Conservation (phyloP, 73 alveolate species). For the Paramecium biaurelia region DNA sequence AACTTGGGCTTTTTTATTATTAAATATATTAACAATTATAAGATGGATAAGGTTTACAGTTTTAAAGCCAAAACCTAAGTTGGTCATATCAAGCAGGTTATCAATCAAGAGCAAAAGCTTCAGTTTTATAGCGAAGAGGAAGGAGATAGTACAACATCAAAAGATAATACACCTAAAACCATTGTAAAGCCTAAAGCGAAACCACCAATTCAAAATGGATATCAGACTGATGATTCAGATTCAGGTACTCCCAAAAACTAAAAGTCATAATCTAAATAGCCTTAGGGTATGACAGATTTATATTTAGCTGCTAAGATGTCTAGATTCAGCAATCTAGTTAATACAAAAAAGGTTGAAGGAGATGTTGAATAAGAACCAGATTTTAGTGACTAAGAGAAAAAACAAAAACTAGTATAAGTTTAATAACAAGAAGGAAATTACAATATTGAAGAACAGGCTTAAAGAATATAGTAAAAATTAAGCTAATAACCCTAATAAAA, state of each 20-base stretch:
- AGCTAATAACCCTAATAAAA: not conserved
- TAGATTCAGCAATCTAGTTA: not conserved
- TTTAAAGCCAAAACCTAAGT: not conserved
- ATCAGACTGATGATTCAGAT: slow-evolving; percentile 32
- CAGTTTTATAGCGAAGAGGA: slow-evolving; percentile 30
- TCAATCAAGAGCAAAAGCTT: not conserved
- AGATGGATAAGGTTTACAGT: slow-evolving; percentile 38
- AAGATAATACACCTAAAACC: slow-evolving; percentile 2
- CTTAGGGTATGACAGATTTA: not conserved
- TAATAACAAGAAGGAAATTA: not conserved
- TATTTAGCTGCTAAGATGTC: not conserved
- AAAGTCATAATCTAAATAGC: not conserved
- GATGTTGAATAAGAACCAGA: slow-evolving; percentile 27
- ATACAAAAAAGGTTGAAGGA: not conserved
- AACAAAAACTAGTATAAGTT: not conserved
- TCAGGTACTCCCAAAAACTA: not conserved
- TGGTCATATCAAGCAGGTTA: not conserved
- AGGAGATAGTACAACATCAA: not conserved
- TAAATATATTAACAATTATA: not conserved
- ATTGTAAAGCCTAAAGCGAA: not conserved
- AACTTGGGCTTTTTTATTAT: not conserved
- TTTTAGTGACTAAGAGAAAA: not conserved
- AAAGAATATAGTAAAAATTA: not conserved
- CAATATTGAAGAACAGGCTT: slow-evolving; percentile 16
- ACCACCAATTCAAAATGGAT: not conserved